Evolutionary conservation across 2,329 filamentous ascomycete genomes (phyloP).

Genomic region (Fusarium sp.): DNA sequence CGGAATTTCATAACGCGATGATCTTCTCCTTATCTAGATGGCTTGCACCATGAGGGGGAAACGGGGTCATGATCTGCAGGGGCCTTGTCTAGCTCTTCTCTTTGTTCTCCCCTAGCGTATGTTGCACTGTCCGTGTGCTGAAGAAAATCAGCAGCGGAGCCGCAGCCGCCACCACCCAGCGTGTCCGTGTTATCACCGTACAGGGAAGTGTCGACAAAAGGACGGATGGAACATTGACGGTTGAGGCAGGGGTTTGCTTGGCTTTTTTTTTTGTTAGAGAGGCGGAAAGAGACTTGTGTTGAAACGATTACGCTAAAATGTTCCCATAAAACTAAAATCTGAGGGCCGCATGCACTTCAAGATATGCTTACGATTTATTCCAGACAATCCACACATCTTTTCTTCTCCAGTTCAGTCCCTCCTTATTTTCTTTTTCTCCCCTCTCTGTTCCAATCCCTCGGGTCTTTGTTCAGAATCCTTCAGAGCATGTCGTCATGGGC

Average conservation of each 20-base stretch:
- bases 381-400: neutral
- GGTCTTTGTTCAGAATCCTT: neutral
- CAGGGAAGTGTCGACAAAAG: neutral
- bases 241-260: neutral
- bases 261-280: neutral
- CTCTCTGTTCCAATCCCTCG: neutral
- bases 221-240: constrained; percentile 12
- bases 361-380: constrained; percentile 1
- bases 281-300: neutral
- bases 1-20: neutral
- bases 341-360: neutral
- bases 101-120: neutral
- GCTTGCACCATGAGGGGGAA: neutral
- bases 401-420: neutral
- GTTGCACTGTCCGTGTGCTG: neutral
- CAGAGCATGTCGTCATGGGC: constrained; percentile 16
- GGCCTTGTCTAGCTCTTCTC: neutral
- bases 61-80: constrained; percentile 7
- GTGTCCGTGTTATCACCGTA: neutral
- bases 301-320: neutral
- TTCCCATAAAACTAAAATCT: neutral
- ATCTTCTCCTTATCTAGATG: constrained; percentile 17
- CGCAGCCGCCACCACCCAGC: neutral
- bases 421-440: neutral
- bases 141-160: neutral